Evolutionary conservation across 2,329 filamentous ascomycete genomes (phyloP).

Genomic region (Paramyrothecium sp.): DNA sequence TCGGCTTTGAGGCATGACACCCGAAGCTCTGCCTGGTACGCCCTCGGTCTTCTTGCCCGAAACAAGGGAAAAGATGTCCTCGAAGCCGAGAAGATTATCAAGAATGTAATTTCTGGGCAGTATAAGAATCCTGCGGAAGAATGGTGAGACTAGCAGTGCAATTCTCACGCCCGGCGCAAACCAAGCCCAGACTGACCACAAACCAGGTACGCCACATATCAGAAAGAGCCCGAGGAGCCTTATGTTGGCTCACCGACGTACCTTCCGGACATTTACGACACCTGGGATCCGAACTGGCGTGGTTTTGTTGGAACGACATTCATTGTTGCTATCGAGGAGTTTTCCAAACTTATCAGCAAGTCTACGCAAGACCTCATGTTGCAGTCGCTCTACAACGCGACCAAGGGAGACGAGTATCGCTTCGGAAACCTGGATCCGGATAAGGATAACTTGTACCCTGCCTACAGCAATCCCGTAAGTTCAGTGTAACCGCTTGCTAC

Average conservation of each 20-base stretch:
- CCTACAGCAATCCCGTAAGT: slow-evolving; percentile 56
- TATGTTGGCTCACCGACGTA: slow-evolving; percentile 52
- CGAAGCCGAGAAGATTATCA: slow-evolving; percentile 52
- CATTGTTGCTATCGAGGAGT: slow-evolving; percentile 59
- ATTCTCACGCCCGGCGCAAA: neutral
- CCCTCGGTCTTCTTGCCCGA: slow-evolving; percentile 54
- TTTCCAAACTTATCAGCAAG: slow-evolving; percentile 40
- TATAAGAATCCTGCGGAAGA: slow-evolving; percentile 49
- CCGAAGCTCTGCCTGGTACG: slow-evolving; percentile 58
- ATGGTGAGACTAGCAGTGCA: slow-evolving; percentile 41
- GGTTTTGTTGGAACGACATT: slow-evolving; percentile 61
- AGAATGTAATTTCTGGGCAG: slow-evolving; percentile 51
- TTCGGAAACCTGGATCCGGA: slow-evolving; percentile 52
- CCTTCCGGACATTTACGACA: slow-evolving; percentile 49
- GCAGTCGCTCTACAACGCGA: slow-evolving; percentile 52
- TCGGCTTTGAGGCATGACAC: slow-evolving; percentile 54
- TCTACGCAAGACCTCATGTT: slow-evolving; percentile 42
- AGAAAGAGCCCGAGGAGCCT: slow-evolving; percentile 55
- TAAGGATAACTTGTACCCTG: slow-evolving; percentile 60
- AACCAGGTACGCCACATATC: slow-evolving; percentile 40
- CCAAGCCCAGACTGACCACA: neutral
- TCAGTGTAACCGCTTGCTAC: no score
- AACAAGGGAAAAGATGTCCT: slow-evolving; percentile 47
- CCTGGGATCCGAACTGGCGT: slow-evolving; percentile 65
- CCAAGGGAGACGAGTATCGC: slow-evolving; percentile 59